phyloP scores from a whole-genome alignment of 2,329 filamentous ascomycete species.

The Colletotrichum melonis region DNA sequence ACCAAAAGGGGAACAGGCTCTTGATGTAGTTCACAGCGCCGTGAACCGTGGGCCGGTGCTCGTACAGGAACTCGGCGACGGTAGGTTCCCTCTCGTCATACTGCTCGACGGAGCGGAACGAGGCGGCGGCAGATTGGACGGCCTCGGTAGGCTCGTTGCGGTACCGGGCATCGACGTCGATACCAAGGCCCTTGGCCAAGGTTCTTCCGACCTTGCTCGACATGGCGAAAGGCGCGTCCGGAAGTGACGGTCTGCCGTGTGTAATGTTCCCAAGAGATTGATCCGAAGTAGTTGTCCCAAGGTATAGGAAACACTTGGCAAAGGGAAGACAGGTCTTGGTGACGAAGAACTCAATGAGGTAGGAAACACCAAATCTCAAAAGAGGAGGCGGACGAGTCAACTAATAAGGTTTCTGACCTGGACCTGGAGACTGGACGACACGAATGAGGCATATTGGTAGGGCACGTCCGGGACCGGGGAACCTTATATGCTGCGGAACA shows the following conservation, averaged over 20 bases:
- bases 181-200: constrained; percentile 44
- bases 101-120: constrained; percentile 36
- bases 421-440: not conserved
- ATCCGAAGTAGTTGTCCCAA: not conserved
- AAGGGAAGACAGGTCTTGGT: not conserved
- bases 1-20: constrained; percentile 59
- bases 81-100: constrained; percentile 53
- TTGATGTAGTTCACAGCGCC: constrained; percentile 49
- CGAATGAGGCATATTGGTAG: not conserved
- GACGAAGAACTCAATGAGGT: not conserved
- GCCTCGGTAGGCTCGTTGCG: constrained; percentile 41
- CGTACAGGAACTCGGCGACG: constrained; percentile 52
- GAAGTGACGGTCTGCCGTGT: not conserved
- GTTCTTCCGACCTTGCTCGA: constrained; percentile 37
- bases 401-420: not conserved
- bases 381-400: not conserved
- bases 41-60: constrained; percentile 48
- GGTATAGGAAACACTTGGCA: not conserved
- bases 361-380: not conserved
- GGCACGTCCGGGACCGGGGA: not conserved
- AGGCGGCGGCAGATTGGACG: constrained; percentile 42
- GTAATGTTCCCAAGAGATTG: not conserved
- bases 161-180: constrained; percentile 44
- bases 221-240: constrained; percentile 21
- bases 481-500: constrained; percentile 27